Evolutionary conservation across 225 moss, liverwort and hornwort species (phyloP).

Genomic region (Asterella californica): DNA sequence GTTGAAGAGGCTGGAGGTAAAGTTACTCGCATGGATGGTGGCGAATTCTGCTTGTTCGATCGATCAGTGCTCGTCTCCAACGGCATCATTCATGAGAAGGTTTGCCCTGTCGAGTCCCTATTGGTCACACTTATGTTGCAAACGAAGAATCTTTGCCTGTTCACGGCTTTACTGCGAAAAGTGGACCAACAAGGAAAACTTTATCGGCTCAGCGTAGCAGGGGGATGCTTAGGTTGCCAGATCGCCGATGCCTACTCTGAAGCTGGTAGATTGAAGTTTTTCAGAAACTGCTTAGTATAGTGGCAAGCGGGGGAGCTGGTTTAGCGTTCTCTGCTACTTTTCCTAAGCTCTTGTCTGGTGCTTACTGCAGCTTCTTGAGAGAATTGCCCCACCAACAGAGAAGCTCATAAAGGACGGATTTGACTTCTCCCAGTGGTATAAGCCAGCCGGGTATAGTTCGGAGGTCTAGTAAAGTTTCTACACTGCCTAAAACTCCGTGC

Average conservation of each 20-base stretch:
- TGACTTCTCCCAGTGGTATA: constrained; percentile 87
- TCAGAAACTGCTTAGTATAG: background rate
- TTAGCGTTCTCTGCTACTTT: background rate
- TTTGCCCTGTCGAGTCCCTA: constrained; percentile 2
- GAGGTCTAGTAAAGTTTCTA: constrained; percentile 41
- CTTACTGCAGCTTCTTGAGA: constrained; percentile 83
- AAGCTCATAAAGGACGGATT: constrained; percentile 79
- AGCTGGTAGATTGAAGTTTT: background rate
- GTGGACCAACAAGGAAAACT: background rate
- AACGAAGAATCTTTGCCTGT: background rate
- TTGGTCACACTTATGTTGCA: background rate
- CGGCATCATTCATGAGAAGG: constrained; percentile 79
- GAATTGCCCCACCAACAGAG: constrained; percentile 68
- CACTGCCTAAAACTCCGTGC: background rate
- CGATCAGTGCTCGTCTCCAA: constrained; percentile 89
- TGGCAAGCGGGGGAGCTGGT: background rate
- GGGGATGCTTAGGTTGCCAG: background rate
- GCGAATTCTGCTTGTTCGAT: constrained; percentile 77
- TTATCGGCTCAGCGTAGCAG: background rate
- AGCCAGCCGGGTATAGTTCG: constrained; percentile 67
- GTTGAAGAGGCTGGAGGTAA: constrained; percentile 98
- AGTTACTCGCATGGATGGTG: constrained; percentile 93
- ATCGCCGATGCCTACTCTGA: background rate
- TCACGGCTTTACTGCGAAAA: background rate
- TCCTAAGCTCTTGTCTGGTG: background rate